Evolutionary conservation across 1,284 basidiomycete genomes (phyloP), one percentile per base, ranked within the genome.

Genomic region (Boletus mariae): DNA sequence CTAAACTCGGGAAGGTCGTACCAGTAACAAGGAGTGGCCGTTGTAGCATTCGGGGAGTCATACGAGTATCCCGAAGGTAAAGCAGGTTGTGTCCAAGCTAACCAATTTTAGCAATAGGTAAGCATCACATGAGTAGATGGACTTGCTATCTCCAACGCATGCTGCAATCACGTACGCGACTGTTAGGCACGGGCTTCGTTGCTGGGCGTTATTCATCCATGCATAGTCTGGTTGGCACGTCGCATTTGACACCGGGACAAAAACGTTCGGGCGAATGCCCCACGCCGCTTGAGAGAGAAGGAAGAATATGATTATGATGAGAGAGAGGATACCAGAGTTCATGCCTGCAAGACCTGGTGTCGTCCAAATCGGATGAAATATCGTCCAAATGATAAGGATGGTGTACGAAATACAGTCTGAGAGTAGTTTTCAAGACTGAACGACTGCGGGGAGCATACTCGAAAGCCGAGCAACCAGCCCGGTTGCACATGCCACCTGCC

Each of bases 121-220:
- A 41, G 41, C 13, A 11, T n/a, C 12, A 35, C 51, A 4, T 31
- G 28, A 46, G 44, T 31, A 20, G 34, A 31, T 8, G 3, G 1
- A 67, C 65, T 52, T 55, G 34, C 65, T 56, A 34, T 66, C 57
- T 29, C 62, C 67, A 1, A 5, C 49, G 17, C 65, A 66, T 28
- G 65, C 58, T 13, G 51, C 64, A 13, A 65, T 61, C 49, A 66
- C 67, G 35, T 68, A 66, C 5, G 64, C 66, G 6, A 65, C 67
- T 7, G 45, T 35, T 41, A 57, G 37, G 51, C 67, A 70, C 6
- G 67, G 57, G 15, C n/a, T 37, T 10, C 37, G 2, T 23, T 43
- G 26, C 23, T 65, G 57, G 2, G 35, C 40, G 26, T 59, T 56
- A 31, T 67, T 29, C 64, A 66, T 68, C 64, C 64, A 66, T 4